Conservation (phyloP, 2,329 filamentous ascomycete species). For the Fusarium fracticaudum region DNA sequence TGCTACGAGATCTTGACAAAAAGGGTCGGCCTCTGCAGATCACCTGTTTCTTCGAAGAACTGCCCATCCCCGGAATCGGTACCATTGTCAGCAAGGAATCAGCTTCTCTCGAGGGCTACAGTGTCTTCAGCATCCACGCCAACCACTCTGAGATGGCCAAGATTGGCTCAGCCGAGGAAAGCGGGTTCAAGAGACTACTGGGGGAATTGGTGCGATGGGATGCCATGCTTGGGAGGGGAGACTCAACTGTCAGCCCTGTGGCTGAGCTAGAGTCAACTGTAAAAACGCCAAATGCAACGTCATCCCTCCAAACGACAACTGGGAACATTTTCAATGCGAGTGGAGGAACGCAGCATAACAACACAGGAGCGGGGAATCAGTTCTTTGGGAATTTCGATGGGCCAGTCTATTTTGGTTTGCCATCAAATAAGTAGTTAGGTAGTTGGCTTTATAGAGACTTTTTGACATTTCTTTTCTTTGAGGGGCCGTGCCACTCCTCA, state of each 20-base stretch:
- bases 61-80: slow-evolving; percentile 15
- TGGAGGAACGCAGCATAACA: background rate
- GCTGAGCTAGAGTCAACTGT: background rate
- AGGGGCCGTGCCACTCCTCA: too few species aligned
- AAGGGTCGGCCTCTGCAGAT: background rate
- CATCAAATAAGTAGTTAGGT: background rate
- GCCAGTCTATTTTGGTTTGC: background rate
- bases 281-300: background rate
- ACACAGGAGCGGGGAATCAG: background rate
- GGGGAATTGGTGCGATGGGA: background rate
- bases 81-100: slow-evolving; percentile 47
- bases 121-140: slow-evolving; percentile 43
- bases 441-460: too few species aligned
- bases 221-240: background rate
- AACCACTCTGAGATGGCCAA: slow-evolving; percentile 40
- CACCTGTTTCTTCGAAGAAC: background rate
- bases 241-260: background rate
- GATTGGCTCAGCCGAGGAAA: slow-evolving; percentile 33
- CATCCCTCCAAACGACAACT: background rate
- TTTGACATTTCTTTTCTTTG: too few species aligned
- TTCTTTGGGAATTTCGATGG: background rate
- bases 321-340: background rate
- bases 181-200: background rate
- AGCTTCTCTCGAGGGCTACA: slow-evolving; percentile 45
- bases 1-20: background rate